Evolutionary conservation across 2,329 filamentous ascomycete species (phyloP).

Genomic region (Daldinia sp.): DNA sequence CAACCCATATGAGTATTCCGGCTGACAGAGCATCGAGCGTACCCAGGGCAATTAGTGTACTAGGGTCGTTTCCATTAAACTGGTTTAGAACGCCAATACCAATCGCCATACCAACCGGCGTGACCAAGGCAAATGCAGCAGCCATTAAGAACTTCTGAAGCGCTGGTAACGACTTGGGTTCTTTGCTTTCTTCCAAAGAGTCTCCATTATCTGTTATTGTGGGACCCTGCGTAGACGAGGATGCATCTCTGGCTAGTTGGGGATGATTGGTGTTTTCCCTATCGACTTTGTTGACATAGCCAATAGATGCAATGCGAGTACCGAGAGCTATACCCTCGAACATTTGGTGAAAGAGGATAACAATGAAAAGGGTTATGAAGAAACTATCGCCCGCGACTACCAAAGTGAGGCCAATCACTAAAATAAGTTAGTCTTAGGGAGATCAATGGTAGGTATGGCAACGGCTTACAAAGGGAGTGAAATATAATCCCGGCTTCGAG

Average conservation of each 20-base stretch:
- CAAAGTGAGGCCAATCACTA: slow-evolving; percentile 73
- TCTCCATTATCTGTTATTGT: background rate
- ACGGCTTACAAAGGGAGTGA: slow-evolving; percentile 73
- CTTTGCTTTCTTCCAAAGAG: slow-evolving; percentile 2
- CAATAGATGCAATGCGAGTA: slow-evolving; percentile 74
- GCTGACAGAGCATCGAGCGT: slow-evolving; percentile 80
- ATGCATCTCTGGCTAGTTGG: slow-evolving; percentile 1
- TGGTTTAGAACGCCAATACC: slow-evolving; percentile 76
- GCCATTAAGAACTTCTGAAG: slow-evolving; percentile 72
- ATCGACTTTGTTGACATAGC: slow-evolving; percentile 39
- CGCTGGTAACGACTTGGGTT: slow-evolving; percentile 51
- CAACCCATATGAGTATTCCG: slow-evolving; percentile 83
- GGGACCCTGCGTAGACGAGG: background rate
- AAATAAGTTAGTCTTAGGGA: slow-evolving; percentile 29
- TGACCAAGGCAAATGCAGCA: slow-evolving; percentile 74
- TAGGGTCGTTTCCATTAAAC: slow-evolving; percentile 79
- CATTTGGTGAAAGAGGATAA: slow-evolving; percentile 83
- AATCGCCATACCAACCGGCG: slow-evolving; percentile 81
- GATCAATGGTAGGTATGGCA: background rate
- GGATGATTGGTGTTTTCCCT: background rate
- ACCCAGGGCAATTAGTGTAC: slow-evolving; percentile 77
- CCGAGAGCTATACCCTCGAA: slow-evolving; percentile 83
- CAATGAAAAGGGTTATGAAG: slow-evolving; percentile 70
- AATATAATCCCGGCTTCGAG: slow-evolving; percentile 82
- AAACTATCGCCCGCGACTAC: slow-evolving; percentile 69